Conservation (phyloP, 2,329 filamentous ascomycete genomes). For the Colletotrichum musae region DNA sequence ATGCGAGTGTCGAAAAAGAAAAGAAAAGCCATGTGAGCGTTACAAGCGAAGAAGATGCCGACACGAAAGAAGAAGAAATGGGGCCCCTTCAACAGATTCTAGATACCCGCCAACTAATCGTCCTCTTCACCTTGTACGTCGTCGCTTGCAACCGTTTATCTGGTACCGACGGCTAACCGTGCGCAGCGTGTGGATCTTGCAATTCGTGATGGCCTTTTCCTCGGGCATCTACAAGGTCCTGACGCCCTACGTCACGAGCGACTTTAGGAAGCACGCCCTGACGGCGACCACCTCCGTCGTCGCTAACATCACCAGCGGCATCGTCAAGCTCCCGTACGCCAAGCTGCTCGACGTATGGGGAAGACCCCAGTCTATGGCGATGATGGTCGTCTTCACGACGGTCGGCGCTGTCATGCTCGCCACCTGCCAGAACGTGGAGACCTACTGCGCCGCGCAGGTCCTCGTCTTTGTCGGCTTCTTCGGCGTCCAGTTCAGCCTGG, state of each 20-base stretch:
- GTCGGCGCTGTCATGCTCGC: slow-evolving; percentile 69
- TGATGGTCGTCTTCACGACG: slow-evolving; percentile 52
- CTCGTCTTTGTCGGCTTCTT: slow-evolving; percentile 11
- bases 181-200: slow-evolving; percentile 6
- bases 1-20: neutral
- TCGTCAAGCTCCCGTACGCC: slow-evolving; percentile 43
- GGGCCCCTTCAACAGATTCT: slow-evolving; percentile 6
- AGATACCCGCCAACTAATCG: neutral
- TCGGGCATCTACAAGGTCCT: slow-evolving; percentile 17
- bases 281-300: slow-evolving; percentile 20
- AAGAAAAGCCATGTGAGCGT: neutral
- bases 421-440: slow-evolving; percentile 62
- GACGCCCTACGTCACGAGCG: slow-evolving; percentile 23
- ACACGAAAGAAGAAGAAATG: neutral
- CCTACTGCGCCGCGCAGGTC: slow-evolving; percentile 48
- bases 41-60: neutral
- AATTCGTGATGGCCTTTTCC: slow-evolving; percentile 9
- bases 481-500: slow-evolving; percentile 18
- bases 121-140: neutral
- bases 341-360: slow-evolving; percentile 56
- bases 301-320: slow-evolving; percentile 14
- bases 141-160: neutral
- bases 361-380: slow-evolving; percentile 51
- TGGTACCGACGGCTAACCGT: neutral
- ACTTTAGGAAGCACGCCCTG: slow-evolving; percentile 22